Base-by-base conservation (phyloP, 768 basidiomycete genomes). In the Aureoboletus auriporus region DNA sequence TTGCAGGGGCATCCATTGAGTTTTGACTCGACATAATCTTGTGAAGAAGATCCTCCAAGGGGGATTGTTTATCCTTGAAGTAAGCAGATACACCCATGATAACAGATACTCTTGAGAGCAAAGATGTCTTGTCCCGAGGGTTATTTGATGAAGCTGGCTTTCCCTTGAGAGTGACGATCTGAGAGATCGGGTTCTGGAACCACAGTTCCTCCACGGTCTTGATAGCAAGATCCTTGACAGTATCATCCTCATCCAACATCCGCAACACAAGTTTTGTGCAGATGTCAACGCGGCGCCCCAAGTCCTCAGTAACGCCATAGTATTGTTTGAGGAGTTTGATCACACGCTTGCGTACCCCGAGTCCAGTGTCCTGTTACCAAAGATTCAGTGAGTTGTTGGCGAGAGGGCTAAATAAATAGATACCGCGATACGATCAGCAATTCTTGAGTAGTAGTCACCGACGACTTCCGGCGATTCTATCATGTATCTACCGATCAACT, bases 401-500 rank as follows among this genome's bases (percentile, higher is more conserved):
- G 1, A 44, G 30, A 36, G 16, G 23, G 14, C 28, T 16, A 13
- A 14, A 29, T n/a, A 33, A 16, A 29, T 1, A 70, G 82, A 64
- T 68, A 96, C 94, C 34, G 89, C 87, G 55, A 96, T 91, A 5
- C 96, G 86, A 51, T 92, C 89, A 2, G 89, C 83, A 45, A 99
- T 89, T 64, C 83, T 84, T 40, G 78, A 75, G 59, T 94, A 95
- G 69, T 98, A 98, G 57, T 93, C 83, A 4, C 80, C 79, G 0
- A 89, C 91, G n/a, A 98, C 83, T 47, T 84, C 83, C 0, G 92
- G 90, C 0, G 86, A 84, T 52, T 92, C 86, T 31, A 93, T 81
- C 74, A 98, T 85, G 60, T 98, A 95, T 70, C 93, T 95, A n/a
- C 96, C 96, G 49, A 98, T 90, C 49, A 99, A 72, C 61, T 98